These are phyloP conservation scores for Jaminaea rosea DNA, from an alignment of 1,284 basidiomycete genomes.

Conservation along the genomic window DNA sequence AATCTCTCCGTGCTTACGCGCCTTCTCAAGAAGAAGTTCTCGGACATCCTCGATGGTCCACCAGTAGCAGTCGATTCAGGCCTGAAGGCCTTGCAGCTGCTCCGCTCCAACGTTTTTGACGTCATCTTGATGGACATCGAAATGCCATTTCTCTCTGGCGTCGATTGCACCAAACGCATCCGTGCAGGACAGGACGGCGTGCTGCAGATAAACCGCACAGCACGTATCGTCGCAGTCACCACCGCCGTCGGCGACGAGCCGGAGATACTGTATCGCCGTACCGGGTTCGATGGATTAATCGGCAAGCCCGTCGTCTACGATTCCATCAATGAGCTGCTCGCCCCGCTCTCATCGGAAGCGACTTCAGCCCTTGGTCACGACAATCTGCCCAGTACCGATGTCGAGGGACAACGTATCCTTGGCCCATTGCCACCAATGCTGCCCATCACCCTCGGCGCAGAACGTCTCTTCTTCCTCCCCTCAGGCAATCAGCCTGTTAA, in stretches of 20 bases:
- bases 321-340: conserved; percentile 21
- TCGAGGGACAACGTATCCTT: conserved; percentile 10
- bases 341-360: conserved; percentile 14
- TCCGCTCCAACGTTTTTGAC: conserved; percentile 31
- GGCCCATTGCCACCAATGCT: conserved; percentile 20
- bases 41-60: conserved; percentile 16
- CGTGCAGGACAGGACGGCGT: conserved; percentile 28
- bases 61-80: conserved; percentile 30
- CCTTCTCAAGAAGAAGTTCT: conserved; percentile 30
- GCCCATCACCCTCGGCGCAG: conserved; percentile 6
- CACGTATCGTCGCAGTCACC: conserved; percentile 28
- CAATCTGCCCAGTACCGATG: no score
- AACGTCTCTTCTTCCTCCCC: conserved; percentile 23
- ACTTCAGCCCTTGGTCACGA: no score
- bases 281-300: conserved; percentile 32
- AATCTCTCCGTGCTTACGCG: conserved; percentile 29
- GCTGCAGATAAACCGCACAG: conserved; percentile 19
- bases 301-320: conserved; percentile 29
- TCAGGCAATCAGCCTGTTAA: conserved; percentile 4
- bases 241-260: conserved; percentile 26
- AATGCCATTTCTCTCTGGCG: conserved; percentile 33
- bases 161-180: conserved; percentile 28
- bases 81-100: conserved; percentile 31
- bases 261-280: conserved; percentile 19
- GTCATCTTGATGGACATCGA: conserved; percentile 37